Base-by-base conservation (phyloP, 2,329 filamentous ascomycete genomes). In the Aphanocladium album region DNA sequence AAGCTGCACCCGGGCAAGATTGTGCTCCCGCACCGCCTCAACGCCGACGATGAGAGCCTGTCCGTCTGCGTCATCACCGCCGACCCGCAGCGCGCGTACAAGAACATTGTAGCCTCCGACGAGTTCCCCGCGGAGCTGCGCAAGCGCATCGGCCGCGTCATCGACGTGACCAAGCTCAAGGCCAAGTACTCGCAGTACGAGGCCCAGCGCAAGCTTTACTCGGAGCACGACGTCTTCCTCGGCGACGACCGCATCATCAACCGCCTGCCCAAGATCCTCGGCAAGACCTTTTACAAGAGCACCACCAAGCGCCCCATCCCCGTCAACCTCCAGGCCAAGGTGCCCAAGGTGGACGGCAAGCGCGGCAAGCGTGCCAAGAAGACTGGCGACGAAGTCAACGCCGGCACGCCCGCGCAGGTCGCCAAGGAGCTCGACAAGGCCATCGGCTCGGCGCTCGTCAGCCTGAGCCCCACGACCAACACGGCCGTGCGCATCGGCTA, bases 171-270 rank as follows among this genome's bases (percentile, higher is more conserved):
- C 68, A 96, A 98, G 76, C 81, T 99, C 64, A 78, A 79, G 71
- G 83, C 88, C 67, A 93, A 95, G 79, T 97, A 89, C 82, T 88
- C 89, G 79, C 85, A 89, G 63, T 99, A 91, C 76, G 95, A 99
- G 79, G 86, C 86, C 57, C 87, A 90, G 75, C 83, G 95, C 65
- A 91, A 95, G 74, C 83, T 99, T 39, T 84, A 89, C 64, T 80
- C 86, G 49, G 91, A 96, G 74, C 91, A 97, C 75, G 95, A 98
- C 72, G 79, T 98, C 60, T 98, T 99, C 79, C 82, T 99, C 61
- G 93, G 90, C 57, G 95, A 99, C 73, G 90, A 96, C 71, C 83
- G 95, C 53, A 89, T 99, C 68, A 80, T 88, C 70, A 87, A 83
- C 72, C 78, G 81, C 30, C 82, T 98, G 62, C 91, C 93, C 60